These are phyloP conservation scores for Hibiscus tridactylites DNA, from an alignment of 345 rosid genomes.

Conservation along the genomic window DNA sequence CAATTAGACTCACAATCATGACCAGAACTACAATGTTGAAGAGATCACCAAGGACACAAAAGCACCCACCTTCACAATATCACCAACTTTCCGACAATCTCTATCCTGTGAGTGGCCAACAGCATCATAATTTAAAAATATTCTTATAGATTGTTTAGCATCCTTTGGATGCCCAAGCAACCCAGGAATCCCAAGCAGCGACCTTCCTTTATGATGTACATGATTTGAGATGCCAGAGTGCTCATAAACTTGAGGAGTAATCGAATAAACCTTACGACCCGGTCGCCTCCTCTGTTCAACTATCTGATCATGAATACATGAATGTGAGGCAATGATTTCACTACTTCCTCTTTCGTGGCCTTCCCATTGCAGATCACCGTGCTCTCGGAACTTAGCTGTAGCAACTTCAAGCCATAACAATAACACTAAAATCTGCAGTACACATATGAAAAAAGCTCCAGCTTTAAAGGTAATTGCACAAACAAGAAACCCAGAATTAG, in stretches of 20 bases:
- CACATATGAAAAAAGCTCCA: not conserved
- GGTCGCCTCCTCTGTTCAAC: conserved; percentile 80
- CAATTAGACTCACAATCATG: conserved; percentile 7
- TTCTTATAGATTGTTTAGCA: conserved; percentile 80
- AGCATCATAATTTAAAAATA: conserved; percentile 90
- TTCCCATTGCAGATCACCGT: conserved; percentile 27
- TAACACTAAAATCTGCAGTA: conserved; percentile 53
- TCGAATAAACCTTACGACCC: conserved; percentile 69
- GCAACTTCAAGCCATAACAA: conserved; percentile 42
- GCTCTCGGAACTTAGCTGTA: conserved; percentile 28
- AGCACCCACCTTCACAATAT: conserved; percentile 73
- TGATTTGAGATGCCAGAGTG: conserved; percentile 32
- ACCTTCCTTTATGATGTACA: conserved; percentile 56
- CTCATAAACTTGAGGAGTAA: conserved; percentile 83
- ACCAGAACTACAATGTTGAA: not conserved
- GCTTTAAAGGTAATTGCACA: not conserved
- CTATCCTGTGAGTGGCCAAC: conserved; percentile 92
- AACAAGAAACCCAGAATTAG: conserved; percentile 3
- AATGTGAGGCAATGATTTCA: conserved; percentile 51
- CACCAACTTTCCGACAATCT: conserved; percentile 78
- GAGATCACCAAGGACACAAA: conserved; percentile 6
- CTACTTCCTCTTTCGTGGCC: conserved; percentile 34
- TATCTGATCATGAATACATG: conserved; percentile 93
- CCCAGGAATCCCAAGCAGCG: conserved; percentile 49
- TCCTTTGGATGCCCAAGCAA: conserved; percentile 27